Evolutionary conservation across 441 rosid species (phyloP).

Genomic region (Sinapis alba): DNA sequence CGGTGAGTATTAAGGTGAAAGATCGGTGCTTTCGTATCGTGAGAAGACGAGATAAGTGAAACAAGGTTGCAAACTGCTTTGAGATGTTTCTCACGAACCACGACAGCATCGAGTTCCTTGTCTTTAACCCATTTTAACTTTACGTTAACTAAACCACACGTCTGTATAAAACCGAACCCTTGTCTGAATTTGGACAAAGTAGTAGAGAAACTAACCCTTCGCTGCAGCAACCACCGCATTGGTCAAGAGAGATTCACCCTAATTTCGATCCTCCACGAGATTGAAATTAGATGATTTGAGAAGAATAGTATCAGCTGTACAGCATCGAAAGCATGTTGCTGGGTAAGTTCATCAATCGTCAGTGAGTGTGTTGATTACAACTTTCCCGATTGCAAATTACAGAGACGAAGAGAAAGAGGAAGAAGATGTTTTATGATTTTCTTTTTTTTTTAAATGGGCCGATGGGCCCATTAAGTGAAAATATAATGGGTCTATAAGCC

Average conservation of each 20-base stretch:
- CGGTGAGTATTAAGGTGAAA: constrained; percentile 54
- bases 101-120: constrained; percentile 60
- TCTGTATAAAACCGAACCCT: constrained; percentile 57
- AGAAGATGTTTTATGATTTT: too few species aligned
- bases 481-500: too few species aligned
- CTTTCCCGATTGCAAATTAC: neutral
- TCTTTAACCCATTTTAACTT: constrained; percentile 91
- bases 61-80: constrained; percentile 66
- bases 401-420: neutral
- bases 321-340: neutral
- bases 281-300: neutral
- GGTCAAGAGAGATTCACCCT: constrained; percentile 31
- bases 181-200: constrained; percentile 37
- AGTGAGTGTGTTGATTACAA: constrained; percentile 1
- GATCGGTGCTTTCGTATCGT: constrained; percentile 49
- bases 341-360: neutral
- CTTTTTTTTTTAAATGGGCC: too few species aligned
- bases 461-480: neutral
- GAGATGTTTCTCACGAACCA: constrained; percentile 57
- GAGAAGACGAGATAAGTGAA: constrained; percentile 54
- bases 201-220: constrained; percentile 20
- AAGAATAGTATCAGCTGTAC: neutral
- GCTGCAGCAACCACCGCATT: constrained; percentile 39
- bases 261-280: neutral
- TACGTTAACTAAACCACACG: constrained; percentile 61